These are phyloP conservation scores for Botryosphaeria agaves DNA, from an alignment of 2,329 filamentous ascomycete species.

Conservation along the genomic window DNA sequence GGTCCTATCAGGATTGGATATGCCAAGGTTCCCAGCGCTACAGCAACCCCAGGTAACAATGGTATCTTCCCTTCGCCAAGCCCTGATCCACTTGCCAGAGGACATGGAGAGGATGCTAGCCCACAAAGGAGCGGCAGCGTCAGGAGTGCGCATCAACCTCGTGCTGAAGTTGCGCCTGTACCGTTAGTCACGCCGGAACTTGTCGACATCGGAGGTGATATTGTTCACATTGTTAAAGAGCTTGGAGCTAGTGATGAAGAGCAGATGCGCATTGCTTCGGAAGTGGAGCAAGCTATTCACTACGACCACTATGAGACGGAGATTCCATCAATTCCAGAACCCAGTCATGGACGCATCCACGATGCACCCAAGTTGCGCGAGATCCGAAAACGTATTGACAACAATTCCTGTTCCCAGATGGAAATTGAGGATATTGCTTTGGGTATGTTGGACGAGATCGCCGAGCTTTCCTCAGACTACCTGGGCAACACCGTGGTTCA, in stretches of 20 bases:
- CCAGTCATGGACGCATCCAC: conserved; percentile 73
- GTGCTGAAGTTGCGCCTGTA: conserved; percentile 27
- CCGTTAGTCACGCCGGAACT: conserved; percentile 56
- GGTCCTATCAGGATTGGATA: conserved; percentile 93
- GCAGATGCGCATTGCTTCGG: conserved; percentile 49
- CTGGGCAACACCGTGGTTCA: conserved; percentile 98
- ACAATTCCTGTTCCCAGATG: conserved; percentile 65
- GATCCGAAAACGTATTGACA: conserved; percentile 94
- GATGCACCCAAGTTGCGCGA: conserved; percentile 90
- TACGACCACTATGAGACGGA: conserved; percentile 60
- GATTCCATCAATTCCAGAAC: conserved; percentile 77
- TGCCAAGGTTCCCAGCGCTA: conserved; percentile 83
- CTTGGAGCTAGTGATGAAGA: conserved; percentile 79
- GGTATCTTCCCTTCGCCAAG: conserved; percentile 81
- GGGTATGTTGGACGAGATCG: conserved; percentile 92
- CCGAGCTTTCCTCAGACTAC: conserved; percentile 88
- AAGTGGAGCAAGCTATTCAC: conserved; percentile 59
- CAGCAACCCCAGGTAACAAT: conserved; percentile 74
- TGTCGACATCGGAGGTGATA: conserved; percentile 62
- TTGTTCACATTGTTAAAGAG: conserved; percentile 70
- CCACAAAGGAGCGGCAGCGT: conserved; percentile 13
- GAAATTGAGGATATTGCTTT: conserved; percentile 88
- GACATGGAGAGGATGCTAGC: conserved; percentile 23
- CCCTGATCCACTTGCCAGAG: conserved; percentile 59
- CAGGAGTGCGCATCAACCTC: conserved; percentile 16